phyloP scores from a whole-genome alignment of 2,329 filamentous ascomycete genomes.

The Neonectria hederae region DNA sequence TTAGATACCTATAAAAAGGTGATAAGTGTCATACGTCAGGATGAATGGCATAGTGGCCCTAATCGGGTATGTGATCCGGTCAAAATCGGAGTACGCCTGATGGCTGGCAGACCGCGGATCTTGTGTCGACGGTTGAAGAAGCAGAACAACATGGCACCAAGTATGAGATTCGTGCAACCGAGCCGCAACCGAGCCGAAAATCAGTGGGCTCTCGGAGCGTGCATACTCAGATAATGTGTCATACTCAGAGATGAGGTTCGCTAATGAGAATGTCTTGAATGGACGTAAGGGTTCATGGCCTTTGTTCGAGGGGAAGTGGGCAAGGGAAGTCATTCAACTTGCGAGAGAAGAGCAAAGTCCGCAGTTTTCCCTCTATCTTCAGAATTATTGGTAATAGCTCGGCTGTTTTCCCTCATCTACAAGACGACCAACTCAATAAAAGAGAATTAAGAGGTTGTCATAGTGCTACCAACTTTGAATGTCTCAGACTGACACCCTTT shows the following conservation, averaged over 20 bases:
- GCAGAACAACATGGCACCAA: conserved; percentile 51
- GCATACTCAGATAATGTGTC: conserved; percentile 4
- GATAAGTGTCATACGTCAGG: conserved; percentile 53
- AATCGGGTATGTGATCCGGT: conserved; percentile 49
- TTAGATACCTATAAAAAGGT: conserved; percentile 72
- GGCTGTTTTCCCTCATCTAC: too few relatives aligned
- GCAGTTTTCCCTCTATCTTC: too few relatives aligned
- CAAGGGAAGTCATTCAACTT: too few relatives aligned
- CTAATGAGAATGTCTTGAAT: too few relatives aligned
- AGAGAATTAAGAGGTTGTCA: not conserved
- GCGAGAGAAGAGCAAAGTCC: too few relatives aligned
- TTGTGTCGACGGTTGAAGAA: conserved; percentile 47
- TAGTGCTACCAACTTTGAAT: not conserved
- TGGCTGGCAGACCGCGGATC: conserved; percentile 52
- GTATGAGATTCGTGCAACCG: conserved; percentile 17
- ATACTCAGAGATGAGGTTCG: not conserved
- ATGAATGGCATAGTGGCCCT: conserved; percentile 55
- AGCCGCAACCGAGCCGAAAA: conserved; percentile 19
- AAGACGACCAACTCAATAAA: not conserved
- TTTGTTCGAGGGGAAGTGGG: too few relatives aligned
- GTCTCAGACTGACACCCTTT: not conserved
- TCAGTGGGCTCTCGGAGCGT: too few relatives aligned
- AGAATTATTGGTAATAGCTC: too few relatives aligned
- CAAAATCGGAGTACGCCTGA: conserved; percentile 52
- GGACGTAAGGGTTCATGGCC: too few relatives aligned